These are phyloP conservation scores for Xerocomus brunneocitrinus DNA, from an alignment of 768 basidiomycete species.

Conservation along the genomic window DNA sequence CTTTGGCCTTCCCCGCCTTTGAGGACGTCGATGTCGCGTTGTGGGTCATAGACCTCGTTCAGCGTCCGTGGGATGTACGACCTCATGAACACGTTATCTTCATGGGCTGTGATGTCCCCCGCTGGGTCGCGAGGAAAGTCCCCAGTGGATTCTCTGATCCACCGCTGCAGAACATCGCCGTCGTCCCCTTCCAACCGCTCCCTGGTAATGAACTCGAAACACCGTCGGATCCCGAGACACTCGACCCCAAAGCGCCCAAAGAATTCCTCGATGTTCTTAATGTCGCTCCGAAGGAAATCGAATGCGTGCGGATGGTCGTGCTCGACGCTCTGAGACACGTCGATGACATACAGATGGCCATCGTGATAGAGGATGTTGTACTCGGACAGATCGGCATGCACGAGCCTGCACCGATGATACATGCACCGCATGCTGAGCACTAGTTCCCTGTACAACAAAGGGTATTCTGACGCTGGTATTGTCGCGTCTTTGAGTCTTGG, in stretches of 20 bases:
- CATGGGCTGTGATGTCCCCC: conserved; percentile 43
- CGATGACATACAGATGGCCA: conserved; percentile 85
- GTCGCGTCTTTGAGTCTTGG: conserved; percentile 90
- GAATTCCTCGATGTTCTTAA: conserved; percentile 91
- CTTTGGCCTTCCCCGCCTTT: conserved; percentile 62
- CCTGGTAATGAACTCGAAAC: conserved; percentile 85
- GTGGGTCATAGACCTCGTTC: conserved; percentile 92
- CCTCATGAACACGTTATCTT: conserved; percentile 84
- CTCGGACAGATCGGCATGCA: conserved; percentile 96
- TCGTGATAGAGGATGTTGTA: conserved; percentile 94
- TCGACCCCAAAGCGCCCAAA: conserved; percentile 72
- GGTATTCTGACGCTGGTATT: conserved; percentile 47
- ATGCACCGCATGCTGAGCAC: conserved; percentile 76
- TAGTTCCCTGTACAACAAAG: conserved; percentile 70
- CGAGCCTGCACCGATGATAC: conserved; percentile 88
- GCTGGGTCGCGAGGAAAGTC: conserved; percentile 12
- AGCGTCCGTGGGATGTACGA: conserved; percentile 92
- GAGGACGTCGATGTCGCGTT: conserved; percentile 80
- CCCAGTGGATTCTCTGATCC: conserved; percentile 41
- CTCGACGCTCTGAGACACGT: conserved; percentile 98
- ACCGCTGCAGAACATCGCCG: conserved; percentile 36
- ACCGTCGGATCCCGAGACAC: conserved; percentile 72
- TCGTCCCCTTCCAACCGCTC: conserved; percentile 38
- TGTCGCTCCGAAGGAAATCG: conserved; percentile 90
- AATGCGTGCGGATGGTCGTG: conserved; percentile 96